Conservation (phyloP, 495 filamentous ascomycete genomes). For the Trichoderma erinaceum region DNA sequence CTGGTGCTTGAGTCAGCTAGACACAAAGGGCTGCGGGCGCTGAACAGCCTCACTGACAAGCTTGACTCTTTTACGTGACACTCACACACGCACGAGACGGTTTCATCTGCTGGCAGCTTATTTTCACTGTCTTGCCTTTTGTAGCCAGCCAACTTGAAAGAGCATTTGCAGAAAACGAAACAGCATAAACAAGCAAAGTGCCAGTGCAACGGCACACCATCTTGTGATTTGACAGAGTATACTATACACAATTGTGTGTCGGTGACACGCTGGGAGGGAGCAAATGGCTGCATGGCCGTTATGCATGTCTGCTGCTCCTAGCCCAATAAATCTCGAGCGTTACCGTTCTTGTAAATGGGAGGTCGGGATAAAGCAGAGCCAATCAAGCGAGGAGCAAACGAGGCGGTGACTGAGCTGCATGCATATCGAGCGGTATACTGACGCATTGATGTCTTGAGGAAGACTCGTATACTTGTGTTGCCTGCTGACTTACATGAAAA, state of each 20-base stretch:
- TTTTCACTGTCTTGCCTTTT: not conserved
- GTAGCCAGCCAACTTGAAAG: not conserved
- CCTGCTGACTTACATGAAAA: not conserved
- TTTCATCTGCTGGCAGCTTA: slow-evolving; percentile 13
- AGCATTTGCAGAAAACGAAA: not conserved
- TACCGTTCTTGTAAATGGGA: not conserved
- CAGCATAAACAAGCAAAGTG: not conserved
- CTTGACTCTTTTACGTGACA: not conserved
- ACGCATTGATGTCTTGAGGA: not conserved
- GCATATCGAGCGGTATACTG: not conserved
- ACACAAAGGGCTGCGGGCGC: not conserved
- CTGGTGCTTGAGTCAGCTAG: not conserved
- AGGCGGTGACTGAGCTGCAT: slow-evolving; percentile 4
- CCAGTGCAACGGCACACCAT: slow-evolving; percentile 6
- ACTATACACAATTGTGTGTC: not conserved
- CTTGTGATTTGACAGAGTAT: slow-evolving; percentile 8
- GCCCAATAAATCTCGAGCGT: not conserved
- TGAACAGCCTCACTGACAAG: slow-evolving; percentile 8
- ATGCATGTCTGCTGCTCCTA: slow-evolving; percentile 1
- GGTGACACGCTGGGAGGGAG: not conserved
- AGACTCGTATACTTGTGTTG: too few relatives aligned
- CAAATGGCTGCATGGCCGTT: not conserved
- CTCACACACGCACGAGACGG: not conserved
- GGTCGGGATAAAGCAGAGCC: slow-evolving; percentile 10
- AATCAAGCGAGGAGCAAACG: slow-evolving; percentile 8